These are phyloP conservation scores for Pseudogymnoascus sp. DNA, from an alignment of 2,329 filamentous ascomycete genomes.

Conservation along the genomic window DNA sequence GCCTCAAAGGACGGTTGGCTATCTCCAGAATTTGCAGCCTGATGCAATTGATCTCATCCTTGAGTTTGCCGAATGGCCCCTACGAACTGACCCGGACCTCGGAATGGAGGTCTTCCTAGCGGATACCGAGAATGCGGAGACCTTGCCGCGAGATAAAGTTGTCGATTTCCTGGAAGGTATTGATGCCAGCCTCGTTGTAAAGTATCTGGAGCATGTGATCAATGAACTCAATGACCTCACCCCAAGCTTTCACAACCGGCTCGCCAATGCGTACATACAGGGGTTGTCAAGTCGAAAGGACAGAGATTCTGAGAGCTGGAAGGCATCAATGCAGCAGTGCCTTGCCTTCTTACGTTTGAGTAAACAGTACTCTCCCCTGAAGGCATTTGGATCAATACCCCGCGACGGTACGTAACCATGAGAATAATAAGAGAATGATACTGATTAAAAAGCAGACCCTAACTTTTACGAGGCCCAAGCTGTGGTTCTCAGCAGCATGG, in stretches of 20 bases:
- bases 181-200: conserved; percentile 61
- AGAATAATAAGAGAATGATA: conserved; percentile 4
- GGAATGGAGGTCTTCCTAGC: conserved; percentile 91
- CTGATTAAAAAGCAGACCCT: conserved; percentile 47
- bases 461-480: conserved; percentile 84
- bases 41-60: conserved; percentile 85
- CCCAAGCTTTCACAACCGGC: conserved; percentile 76
- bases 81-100: conserved; percentile 60
- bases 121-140: conserved; percentile 92
- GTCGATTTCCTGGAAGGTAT: conserved; percentile 64
- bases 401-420: conserved; percentile 54
- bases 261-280: conserved; percentile 65
- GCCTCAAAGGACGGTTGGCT: conserved; percentile 73
- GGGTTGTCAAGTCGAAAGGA: conserved; percentile 31
- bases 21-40: conserved; percentile 80
- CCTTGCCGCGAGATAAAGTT: conserved; percentile 67
- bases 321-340: conserved; percentile 54
- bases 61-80: conserved; percentile 83
- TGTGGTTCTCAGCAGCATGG: conserved; percentile 89
- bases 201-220: conserved; percentile 86
- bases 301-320: conserved; percentile 40
- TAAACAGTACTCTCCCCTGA: conserved; percentile 69
- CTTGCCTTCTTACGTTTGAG: conserved; percentile 68
- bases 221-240: conserved; percentile 75
- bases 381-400: conserved; percentile 69